Percentiles rank a stretch among this genome's conserved stretches.
phyloP scores from a whole-genome alignment of 441 rosid species.

The Theobroma grandiflorum region DNA sequence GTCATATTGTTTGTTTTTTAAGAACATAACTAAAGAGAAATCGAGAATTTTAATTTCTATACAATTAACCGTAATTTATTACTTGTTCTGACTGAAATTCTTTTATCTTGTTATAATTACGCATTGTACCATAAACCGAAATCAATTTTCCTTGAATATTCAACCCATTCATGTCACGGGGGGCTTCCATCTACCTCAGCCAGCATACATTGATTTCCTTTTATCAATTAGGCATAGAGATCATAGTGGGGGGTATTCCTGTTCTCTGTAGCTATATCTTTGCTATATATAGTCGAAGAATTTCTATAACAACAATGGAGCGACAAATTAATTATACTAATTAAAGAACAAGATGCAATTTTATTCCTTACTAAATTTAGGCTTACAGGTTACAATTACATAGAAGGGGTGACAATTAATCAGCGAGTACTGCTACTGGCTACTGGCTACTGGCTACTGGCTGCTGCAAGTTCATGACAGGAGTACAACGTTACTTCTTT shows the following conservation, averaged over 20 bases:
- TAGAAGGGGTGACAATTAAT: background rate
- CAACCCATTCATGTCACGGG: background rate
- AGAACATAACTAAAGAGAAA: no score
- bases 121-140: background rate
- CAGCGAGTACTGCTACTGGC: background rate
- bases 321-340: no score
- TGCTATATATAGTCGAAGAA: background rate
- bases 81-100: no score
- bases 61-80: no score
- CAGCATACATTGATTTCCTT: background rate
- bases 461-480: background rate
- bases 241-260: no score
- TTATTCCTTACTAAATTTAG: background rate
- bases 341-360: no score
- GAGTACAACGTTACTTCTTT: background rate
- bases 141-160: background rate
- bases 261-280: background rate
- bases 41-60: no score
- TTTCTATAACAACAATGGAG: background rate
- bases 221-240: no score
- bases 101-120: background rate
- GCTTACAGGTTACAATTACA: background rate
- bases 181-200: background rate
- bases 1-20: no score
- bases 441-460: no score